Conservation (phyloP, 2,329 filamentous ascomycete genomes). For the Pseudogymnoascus sp. region DNA sequence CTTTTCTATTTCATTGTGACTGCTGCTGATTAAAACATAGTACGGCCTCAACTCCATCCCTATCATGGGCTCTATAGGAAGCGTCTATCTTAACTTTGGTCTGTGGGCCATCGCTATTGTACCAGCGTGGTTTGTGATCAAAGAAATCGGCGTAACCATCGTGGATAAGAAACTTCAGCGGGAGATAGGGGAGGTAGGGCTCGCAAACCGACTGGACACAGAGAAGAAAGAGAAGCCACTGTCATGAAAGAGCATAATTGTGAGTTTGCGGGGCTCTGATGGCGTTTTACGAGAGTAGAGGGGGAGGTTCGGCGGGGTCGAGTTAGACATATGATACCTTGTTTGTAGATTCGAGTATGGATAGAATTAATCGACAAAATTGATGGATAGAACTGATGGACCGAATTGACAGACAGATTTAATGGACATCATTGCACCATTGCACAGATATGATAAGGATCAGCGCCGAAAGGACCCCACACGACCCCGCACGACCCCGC, state of each 20-base stretch:
- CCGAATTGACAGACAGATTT: too few relatives aligned
- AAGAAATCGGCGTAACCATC: conserved; percentile 23
- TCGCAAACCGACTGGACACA: neutral
- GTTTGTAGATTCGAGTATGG: neutral
- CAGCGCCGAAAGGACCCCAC: neutral
- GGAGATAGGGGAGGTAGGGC: conserved; percentile 12
- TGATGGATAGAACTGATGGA: neutral
- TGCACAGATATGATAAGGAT: too few relatives aligned
- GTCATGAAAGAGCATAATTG: neutral
- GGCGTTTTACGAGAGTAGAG: neutral
- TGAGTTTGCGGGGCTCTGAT: neutral
- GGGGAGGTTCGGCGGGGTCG: neutral
- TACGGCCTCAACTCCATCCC: conserved; percentile 59
- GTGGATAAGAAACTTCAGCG: conserved; percentile 23
- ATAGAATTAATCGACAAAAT: neutral
- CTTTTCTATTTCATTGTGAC: neutral
- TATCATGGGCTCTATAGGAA: conserved; percentile 58
- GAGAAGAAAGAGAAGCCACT: neutral
- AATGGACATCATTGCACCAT: too few relatives aligned
- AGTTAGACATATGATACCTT: neutral
- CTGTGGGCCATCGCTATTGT: conserved; percentile 58
- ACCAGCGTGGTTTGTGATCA: conserved; percentile 61
- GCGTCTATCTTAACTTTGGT: conserved; percentile 63
- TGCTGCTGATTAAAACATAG: conserved; percentile 20
- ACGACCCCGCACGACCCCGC: neutral